Evolutionary conservation across 2,329 filamentous ascomycete species (phyloP).

Genomic region (Tolypocladium paradoxum): DNA sequence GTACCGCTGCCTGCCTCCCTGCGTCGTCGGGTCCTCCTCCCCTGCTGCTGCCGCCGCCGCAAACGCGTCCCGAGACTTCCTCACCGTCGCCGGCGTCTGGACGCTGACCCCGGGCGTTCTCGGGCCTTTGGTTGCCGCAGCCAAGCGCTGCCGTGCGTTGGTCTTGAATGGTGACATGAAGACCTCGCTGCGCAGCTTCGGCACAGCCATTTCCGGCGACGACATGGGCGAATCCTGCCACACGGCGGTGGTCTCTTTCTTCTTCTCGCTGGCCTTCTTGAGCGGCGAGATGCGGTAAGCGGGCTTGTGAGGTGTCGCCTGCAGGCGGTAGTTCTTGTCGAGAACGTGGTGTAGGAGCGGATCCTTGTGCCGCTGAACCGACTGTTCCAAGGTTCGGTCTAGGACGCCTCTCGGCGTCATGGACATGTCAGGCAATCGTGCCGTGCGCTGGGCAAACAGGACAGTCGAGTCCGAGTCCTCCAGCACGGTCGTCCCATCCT

Average conservation of each 20-base stretch:
- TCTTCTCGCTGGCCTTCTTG: slow-evolving; percentile 18
- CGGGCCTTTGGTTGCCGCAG: slow-evolving; percentile 35
- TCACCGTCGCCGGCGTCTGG: slow-evolving; percentile 54
- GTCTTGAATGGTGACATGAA: slow-evolving; percentile 65
- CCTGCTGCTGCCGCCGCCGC: slow-evolving; percentile 14
- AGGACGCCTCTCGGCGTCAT: slow-evolving; percentile 44
- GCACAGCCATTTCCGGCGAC: slow-evolving; percentile 68
- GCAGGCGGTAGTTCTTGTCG: slow-evolving; percentile 89
- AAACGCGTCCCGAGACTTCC: slow-evolving; percentile 40
- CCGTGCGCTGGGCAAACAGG: slow-evolving; percentile 40
- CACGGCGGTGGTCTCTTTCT: slow-evolving; percentile 24
- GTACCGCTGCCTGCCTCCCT: slow-evolving; percentile 25
- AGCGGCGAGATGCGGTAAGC: slow-evolving; percentile 33
- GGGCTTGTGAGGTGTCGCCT: slow-evolving; percentile 72
- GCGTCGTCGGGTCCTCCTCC: slow-evolving; percentile 3
- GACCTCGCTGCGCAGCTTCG: slow-evolving; percentile 73
- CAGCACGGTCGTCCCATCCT: slow-evolving; percentile 23
- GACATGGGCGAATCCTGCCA: slow-evolving; percentile 54
- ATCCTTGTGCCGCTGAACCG: slow-evolving; percentile 42
- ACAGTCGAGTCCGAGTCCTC: slow-evolving; percentile 35
- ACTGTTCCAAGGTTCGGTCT: slow-evolving; percentile 20
- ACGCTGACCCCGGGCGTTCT: slow-evolving; percentile 78
- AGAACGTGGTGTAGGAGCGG: slow-evolving; percentile 82
- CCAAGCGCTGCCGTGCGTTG: slow-evolving; percentile 29
- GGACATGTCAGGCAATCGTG: slow-evolving; percentile 49